Base-by-base conservation (phyloP, 2,329 filamentous ascomycete species). In the Talaromyces sp. region DNA sequence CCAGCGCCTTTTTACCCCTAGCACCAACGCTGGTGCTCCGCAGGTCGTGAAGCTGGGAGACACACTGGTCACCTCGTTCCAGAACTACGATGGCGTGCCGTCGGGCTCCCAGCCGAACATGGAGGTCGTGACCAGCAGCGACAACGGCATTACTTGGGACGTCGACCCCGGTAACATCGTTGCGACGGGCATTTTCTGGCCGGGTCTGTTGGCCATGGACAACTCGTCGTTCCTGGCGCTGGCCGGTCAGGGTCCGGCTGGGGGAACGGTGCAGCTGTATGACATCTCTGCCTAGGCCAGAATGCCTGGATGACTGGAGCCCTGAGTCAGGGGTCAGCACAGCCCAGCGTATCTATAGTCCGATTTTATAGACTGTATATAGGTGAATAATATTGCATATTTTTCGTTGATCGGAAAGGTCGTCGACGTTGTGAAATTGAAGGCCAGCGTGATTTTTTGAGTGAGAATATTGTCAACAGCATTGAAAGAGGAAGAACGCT, bases 141-240 rank as follows among this genome's bases (percentile, higher is more conserved):
- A 56, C 54, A 56, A 56, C 41, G 54, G 54, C 35, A 41, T 9
- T 35, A 56, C 54, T 27, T 56, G 54, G 35, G 26, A 56, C 21
- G 43, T 35, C 43, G 21, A 35, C 35, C 27, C 54, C 35, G 21
- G 31, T 4, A 56, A 32, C 43, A 46, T 56, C 12, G 14, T 24
- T 9, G 54, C 31, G 26, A 56, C 35, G 41, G 35, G 54, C 54
- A 56, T 56, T n/a, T 26, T n/a, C 3, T 56, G 54, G 54, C 54
- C 54, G 26, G 31, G 54, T 24, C 35, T 56, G 54, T 32, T 56
- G 12, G 41, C 26, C 4, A 56, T 56, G 54, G 21, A 56, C 10
- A 56, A 32, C 27, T 43, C 14, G 26, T 43, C 41, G 31, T 56
- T 56, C n/a, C 54, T 56, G n/a, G 54, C 54, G 41, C 54, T 56